Evolutionary conservation across 2,329 filamentous ascomycete genomes (phyloP).

Genomic region (Aaosphaeria arxii): DNA sequence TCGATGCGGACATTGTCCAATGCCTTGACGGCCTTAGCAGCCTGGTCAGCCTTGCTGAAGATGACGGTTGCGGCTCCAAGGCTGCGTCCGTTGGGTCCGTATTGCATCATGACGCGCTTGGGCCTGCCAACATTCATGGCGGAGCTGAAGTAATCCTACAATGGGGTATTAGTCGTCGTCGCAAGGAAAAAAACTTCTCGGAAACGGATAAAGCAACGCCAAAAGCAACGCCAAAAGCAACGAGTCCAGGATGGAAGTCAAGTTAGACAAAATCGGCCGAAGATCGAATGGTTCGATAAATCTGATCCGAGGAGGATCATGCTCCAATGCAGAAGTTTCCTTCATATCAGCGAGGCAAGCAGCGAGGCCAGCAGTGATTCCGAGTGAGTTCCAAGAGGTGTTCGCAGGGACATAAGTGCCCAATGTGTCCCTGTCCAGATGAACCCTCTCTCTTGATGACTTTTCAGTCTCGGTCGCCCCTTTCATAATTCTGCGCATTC

Average conservation of each 20-base stretch:
- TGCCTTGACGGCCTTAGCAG: conserved; percentile 76
- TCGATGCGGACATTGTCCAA: conserved; percentile 91
- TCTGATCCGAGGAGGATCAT: not conserved
- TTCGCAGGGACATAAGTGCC: no score
- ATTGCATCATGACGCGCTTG: conserved; percentile 87
- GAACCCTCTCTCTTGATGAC: no score
- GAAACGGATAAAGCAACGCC: not conserved
- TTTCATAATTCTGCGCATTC: no score
- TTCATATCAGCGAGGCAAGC: not conserved
- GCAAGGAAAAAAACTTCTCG: conserved; percentile 6
- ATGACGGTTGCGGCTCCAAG: conserved; percentile 88
- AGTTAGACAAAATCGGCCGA: not conserved
- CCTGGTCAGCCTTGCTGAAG: conserved; percentile 78
- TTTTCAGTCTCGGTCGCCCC: no score
- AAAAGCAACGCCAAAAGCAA: conserved; percentile 19
- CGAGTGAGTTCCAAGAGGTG: no score
- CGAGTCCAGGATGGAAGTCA: conserved; percentile 16
- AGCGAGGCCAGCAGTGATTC: not conserved
- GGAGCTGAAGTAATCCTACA: conserved; percentile 93
- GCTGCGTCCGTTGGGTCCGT: conserved; percentile 88
- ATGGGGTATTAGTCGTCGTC: conserved; percentile 60
- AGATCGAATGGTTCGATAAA: not conserved
- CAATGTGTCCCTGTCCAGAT: no score
- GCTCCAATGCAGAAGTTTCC: not conserved
- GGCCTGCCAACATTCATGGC: conserved; percentile 86